Evolutionary conservation across 495 filamentous ascomycete genomes (phyloP).

Genomic region (Aspergillus asperescens): DNA sequence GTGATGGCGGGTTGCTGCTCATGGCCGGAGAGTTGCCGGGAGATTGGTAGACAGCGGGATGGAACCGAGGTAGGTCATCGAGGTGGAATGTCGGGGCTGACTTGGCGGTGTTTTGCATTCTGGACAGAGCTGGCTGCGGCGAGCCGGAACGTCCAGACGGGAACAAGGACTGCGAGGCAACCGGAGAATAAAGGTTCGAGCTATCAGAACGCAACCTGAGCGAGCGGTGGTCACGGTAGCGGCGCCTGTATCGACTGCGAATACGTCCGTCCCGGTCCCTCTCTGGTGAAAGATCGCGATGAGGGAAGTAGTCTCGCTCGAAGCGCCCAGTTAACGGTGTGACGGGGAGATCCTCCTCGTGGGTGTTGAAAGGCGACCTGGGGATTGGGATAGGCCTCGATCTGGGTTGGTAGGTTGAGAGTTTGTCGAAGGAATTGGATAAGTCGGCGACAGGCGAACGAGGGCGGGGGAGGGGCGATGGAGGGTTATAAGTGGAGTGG

Average conservation of each 20-base stretch:
- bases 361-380: constrained; percentile 19
- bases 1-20: constrained; percentile 25
- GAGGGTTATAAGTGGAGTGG: constrained; percentile 53
- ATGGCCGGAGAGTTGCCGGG: constrained; percentile 18
- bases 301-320: constrained; percentile 36
- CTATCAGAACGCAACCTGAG: constrained; percentile 38
- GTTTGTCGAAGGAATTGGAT: constrained; percentile 25
- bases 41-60: constrained; percentile 45
- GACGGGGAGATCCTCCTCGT: constrained; percentile 38
- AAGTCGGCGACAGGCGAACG: constrained; percentile 17
- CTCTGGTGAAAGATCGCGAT: constrained; percentile 27
- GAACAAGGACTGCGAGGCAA: constrained; percentile 35
- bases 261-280: constrained; percentile 17
- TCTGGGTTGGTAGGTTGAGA: constrained; percentile 25
- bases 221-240: constrained; percentile 22
- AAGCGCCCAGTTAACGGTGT: constrained; percentile 44
- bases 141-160: constrained; percentile 31
- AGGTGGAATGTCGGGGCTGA: constrained; percentile 36
- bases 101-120: constrained; percentile 28
- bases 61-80: constrained; percentile 42
- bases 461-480: constrained; percentile 26
- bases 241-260: constrained; percentile 13
- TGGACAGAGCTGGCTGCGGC: constrained; percentile 30
- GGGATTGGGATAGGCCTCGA: constrained; percentile 43
- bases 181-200: constrained; percentile 35